Percentiles rank a stretch among this genome's conserved stretches.
Conservation (phyloP, 2,329 filamentous ascomycete genomes). For the Chrysoporthe austroafricana region DNA sequence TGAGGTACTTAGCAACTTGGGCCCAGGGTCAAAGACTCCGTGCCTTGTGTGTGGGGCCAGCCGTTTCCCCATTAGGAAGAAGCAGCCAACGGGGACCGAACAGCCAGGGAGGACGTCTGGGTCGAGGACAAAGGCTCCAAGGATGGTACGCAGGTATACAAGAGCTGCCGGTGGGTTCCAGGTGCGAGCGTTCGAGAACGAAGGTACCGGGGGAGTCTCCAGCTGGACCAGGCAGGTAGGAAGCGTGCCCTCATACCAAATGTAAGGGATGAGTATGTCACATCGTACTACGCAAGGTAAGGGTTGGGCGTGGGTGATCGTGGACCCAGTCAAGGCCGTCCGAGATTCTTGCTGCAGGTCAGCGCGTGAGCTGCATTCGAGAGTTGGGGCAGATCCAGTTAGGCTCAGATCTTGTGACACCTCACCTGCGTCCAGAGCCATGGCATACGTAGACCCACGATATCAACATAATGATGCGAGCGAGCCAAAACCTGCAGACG, state of each 20-base stretch:
- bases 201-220: constrained; percentile 10
- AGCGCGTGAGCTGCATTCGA: constrained; percentile 8
- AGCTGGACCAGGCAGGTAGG: constrained; percentile 21
- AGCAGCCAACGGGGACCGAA: constrained; percentile 15
- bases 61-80: constrained; percentile 23
- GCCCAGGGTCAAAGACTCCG: constrained; percentile 8
- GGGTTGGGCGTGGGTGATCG: constrained; percentile 15
- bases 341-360: neutral
- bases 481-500: constrained; percentile 11
- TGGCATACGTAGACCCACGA: constrained; percentile 12
- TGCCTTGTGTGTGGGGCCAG: constrained; percentile 15
- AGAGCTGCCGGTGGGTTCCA: constrained; percentile 1
- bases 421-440: constrained; percentile 16
- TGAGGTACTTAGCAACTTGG: neutral
- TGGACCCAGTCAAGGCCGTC: constrained; percentile 20
- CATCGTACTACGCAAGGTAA: constrained; percentile 16
- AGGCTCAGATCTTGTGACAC: constrained; percentile 27
- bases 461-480: constrained; percentile 17
- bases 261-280: constrained; percentile 19
- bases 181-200: neutral
- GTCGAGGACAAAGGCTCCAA: constrained; percentile 1
- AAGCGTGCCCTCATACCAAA: constrained; percentile 8
- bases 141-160: constrained; percentile 21
- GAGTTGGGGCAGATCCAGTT: constrained; percentile 20
- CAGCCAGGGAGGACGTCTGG: constrained; percentile 10